Conservation (phyloP, 495 filamentous ascomycete species). For the Neurospora sp. region DNA sequence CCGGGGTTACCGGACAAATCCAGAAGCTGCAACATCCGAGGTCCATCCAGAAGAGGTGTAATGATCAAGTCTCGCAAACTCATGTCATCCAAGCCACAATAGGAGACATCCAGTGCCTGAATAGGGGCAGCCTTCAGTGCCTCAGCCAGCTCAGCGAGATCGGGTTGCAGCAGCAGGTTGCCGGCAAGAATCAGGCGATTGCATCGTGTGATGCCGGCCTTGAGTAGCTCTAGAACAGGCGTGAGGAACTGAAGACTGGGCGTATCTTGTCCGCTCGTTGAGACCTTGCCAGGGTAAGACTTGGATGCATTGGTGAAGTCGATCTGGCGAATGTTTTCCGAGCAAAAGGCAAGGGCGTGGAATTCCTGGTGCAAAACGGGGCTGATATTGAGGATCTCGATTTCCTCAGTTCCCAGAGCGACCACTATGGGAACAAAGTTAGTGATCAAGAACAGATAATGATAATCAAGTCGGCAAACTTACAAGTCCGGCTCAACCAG, state of each 20-base stretch:
- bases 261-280: not conserved
- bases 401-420: constrained; percentile 20
- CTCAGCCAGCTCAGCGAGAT: constrained; percentile 22
- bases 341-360: constrained; percentile 35
- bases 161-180: constrained; percentile 13
- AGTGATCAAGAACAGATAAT: not conserved
- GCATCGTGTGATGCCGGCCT: constrained; percentile 20
- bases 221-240: constrained; percentile 21
- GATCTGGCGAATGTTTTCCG: constrained; percentile 33
- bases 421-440: constrained; percentile 11
- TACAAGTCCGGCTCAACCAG: constrained; percentile 23
- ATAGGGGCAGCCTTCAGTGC: constrained; percentile 16
- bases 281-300: constrained; percentile 3
- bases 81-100: constrained; percentile 19
- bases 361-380: constrained; percentile 37
- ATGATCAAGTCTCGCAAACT: constrained; percentile 20
- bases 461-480: not conserved
- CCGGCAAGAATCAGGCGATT: constrained; percentile 18
- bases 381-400: constrained; percentile 26
- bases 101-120: constrained; percentile 21
- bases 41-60: constrained; percentile 33
- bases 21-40: constrained; percentile 37
- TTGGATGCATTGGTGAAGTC: constrained; percentile 30
- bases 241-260: constrained; percentile 19
- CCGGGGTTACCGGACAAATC: constrained; percentile 60